Evolutionary conservation across 2,329 filamentous ascomycete genomes (phyloP).

Genomic region (Ustulina deusta): DNA sequence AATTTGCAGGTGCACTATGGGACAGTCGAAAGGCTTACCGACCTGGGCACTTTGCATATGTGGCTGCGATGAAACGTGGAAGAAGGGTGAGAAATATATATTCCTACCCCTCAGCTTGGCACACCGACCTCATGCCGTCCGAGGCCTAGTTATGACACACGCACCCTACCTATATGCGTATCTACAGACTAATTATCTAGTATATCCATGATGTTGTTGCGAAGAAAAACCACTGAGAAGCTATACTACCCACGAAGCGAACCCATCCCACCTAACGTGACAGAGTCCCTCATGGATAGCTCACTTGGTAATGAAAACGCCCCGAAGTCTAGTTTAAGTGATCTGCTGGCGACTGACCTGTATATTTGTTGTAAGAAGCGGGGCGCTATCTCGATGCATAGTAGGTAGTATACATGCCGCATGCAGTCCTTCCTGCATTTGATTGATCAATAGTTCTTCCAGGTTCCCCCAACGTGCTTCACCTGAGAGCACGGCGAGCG

Average conservation of each 20-base stretch:
- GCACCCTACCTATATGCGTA: neutral
- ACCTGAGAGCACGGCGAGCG: neutral
- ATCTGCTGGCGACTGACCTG: neutral
- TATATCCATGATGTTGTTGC: neutral
- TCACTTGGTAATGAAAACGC: too few species aligned
- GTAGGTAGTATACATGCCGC: neutral
- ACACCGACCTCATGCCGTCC: neutral
- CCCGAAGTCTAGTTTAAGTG: too few species aligned
- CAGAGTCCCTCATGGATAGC: too few species aligned
- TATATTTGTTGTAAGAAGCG: conserved; percentile 7
- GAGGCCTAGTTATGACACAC: too few species aligned
- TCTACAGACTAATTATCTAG: too few species aligned
- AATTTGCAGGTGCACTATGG: neutral
- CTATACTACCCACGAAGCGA: too few species aligned
- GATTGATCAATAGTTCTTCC: conserved; percentile 29
- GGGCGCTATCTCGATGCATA: too few species aligned
- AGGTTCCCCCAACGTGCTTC: neutral
- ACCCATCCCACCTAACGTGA: too few species aligned
- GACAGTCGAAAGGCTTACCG: neutral
- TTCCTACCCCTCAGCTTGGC: conserved; percentile 1
- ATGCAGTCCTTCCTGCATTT: conserved; percentile 9
- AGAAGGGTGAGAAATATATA: neutral
- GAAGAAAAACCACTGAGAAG: neutral
- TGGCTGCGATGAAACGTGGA: neutral
- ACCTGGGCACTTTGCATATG: neutral